Evolutionary conservation across 495 filamentous ascomycete species (phyloP).

Genomic region (Friedmanniomyces simplex): DNA sequence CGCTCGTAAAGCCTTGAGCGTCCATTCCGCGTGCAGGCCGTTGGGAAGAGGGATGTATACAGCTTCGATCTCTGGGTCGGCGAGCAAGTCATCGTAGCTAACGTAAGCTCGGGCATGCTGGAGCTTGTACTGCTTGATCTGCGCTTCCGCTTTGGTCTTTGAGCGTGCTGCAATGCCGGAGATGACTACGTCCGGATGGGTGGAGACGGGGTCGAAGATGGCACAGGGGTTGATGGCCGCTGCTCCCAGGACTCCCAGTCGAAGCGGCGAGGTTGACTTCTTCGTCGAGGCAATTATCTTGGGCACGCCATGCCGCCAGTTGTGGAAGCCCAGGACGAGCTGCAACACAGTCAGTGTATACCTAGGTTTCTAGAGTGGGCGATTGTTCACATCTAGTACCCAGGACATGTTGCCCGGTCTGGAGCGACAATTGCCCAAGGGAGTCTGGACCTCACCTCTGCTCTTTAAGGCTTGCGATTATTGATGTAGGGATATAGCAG

Average conservation of each 20-base stretch:
- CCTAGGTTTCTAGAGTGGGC: too few species aligned
- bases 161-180: conserved; percentile 51
- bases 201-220: conserved; percentile 46
- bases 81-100: conserved; percentile 40
- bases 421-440: too few species aligned
- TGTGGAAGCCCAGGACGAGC: neutral
- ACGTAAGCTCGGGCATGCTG: conserved; percentile 36
- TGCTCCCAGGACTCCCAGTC: conserved; percentile 6
- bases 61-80: conserved; percentile 41
- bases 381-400: too few species aligned
- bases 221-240: conserved; percentile 38
- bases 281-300: neutral
- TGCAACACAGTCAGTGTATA: neutral
- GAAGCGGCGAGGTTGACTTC: neutral
- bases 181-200: conserved; percentile 50
- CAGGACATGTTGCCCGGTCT: too few species aligned
- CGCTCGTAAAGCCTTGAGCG: conserved; percentile 38
- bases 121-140: conserved; percentile 49
- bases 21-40: conserved; percentile 46
- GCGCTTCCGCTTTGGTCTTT: conserved; percentile 39
- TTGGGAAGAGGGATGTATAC: conserved; percentile 46
- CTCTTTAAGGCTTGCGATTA: too few species aligned
- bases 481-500: too few species aligned
- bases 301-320: conserved; percentile 6
- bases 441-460: too few species aligned